Evolutionary conservation across 768 basidiomycete genomes (phyloP).

Genomic region (Tricholoma sp.): DNA sequence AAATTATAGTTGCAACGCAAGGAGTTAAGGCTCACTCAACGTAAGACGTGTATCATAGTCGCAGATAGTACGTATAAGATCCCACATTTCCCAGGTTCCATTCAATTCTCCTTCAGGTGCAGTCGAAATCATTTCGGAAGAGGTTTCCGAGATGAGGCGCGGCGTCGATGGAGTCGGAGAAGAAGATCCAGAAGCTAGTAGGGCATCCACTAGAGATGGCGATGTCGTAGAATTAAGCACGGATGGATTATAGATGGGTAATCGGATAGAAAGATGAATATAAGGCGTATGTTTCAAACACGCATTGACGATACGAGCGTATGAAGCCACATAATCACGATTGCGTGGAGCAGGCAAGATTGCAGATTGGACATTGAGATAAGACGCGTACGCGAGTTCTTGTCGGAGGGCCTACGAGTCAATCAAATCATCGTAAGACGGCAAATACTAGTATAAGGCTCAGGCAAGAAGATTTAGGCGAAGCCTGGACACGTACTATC

Average conservation of each 20-base stretch:
- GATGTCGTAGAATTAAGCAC: constrained; percentile 36
- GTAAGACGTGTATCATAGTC: constrained; percentile 74
- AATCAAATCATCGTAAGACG: neutral
- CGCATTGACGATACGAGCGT: constrained; percentile 84
- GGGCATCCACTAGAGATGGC: constrained; percentile 13
- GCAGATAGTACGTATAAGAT: constrained; percentile 86
- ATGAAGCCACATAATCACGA: constrained; percentile 82
- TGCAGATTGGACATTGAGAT: constrained; percentile 80
- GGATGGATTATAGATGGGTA: constrained; percentile 77
- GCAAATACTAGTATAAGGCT: neutral
- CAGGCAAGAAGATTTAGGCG: constrained; percentile 1
- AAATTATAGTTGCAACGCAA: constrained; percentile 1
- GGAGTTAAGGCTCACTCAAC: constrained; percentile 45
- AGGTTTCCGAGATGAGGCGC: constrained; percentile 30
- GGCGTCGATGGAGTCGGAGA: constrained; percentile 22
- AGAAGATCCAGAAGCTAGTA: neutral
- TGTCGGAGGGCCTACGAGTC: constrained; percentile 78
- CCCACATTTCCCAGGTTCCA: constrained; percentile 98
- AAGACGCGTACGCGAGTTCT: constrained; percentile 89
- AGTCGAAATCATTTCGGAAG: constrained; percentile 24
- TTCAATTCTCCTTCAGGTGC: constrained; percentile 56
- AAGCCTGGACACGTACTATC: constrained; percentile 53
- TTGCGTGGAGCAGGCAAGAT: constrained; percentile 87
- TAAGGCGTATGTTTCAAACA: constrained; percentile 67
- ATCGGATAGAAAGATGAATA: constrained; percentile 76